Conservation (phyloP, 306 rosid genomes). For the Acmispon strigosus region DNA sequence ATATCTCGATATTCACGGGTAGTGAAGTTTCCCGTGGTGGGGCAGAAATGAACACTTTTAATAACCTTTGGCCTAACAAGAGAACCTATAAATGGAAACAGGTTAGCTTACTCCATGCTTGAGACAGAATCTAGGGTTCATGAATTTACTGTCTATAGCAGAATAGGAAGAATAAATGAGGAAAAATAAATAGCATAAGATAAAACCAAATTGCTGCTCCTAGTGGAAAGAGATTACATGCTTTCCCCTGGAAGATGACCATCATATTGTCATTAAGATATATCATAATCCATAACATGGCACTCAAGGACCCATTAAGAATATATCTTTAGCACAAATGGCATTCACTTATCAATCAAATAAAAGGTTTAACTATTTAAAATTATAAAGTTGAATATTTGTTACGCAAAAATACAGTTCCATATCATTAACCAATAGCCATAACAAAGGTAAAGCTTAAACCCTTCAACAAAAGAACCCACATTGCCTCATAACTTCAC, state of each 20-base stretch:
- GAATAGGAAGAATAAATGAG: not conserved
- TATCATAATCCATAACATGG: not conserved
- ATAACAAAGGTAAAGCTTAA: not conserved
- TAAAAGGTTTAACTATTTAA: not conserved
- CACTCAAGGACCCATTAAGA: not conserved
- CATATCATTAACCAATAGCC: not conserved
- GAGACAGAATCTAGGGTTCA: not conserved
- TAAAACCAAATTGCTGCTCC: not conserved
- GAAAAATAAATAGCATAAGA: not conserved
- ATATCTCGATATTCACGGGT: conserved; percentile 90
- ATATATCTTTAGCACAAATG: not conserved
- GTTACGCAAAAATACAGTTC: not conserved
- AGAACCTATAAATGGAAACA: conserved; percentile 54
- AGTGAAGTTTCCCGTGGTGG: conserved; percentile 64
- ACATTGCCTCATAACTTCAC: not conserved
- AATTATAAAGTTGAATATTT: not conserved
- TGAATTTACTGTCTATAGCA: not conserved
- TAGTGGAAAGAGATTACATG: not conserved
- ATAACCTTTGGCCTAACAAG: conserved; percentile 98
- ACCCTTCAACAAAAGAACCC: not conserved
- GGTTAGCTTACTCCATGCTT: conserved; percentile 12
- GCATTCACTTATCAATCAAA: not conserved
- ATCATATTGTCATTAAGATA: not conserved
- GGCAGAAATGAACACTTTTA: conserved; percentile 95
- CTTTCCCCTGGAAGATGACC: not conserved